Evolutionary conservation across 768 basidiomycete genomes (phyloP).

Genomic region (Termitomyces sp.): DNA sequence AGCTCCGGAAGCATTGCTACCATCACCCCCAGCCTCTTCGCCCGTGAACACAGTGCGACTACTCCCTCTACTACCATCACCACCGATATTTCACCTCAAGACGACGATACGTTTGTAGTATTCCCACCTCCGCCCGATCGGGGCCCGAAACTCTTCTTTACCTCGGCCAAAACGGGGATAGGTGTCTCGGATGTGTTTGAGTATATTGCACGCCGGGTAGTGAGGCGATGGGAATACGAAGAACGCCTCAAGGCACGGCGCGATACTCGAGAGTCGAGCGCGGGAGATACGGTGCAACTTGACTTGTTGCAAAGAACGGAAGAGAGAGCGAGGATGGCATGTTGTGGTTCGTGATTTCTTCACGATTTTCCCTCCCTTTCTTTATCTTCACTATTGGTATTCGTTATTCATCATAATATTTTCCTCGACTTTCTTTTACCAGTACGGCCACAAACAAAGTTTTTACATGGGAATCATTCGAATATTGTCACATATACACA

Average conservation of each 20-base stretch:
- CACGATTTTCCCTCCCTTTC: neutral
- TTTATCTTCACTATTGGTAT: neutral
- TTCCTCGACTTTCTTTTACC: neutral
- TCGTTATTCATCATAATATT: neutral
- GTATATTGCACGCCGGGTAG: slow-evolving; percentile 65
- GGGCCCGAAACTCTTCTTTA: slow-evolving; percentile 67
- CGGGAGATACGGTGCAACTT: slow-evolving; percentile 34
- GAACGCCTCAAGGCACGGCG: slow-evolving; percentile 48
- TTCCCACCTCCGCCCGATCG: slow-evolving; percentile 38
- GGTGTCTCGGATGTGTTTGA: slow-evolving; percentile 74
- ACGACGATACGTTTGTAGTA: slow-evolving; percentile 5
- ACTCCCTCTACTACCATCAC: slow-evolving; percentile 7
- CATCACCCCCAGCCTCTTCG: slow-evolving; percentile 59
- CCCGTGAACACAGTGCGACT: slow-evolving; percentile 23
- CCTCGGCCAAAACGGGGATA: slow-evolving; percentile 76
- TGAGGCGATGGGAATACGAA: slow-evolving; percentile 63
- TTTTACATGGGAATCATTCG: neutral
- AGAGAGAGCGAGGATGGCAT: neutral
- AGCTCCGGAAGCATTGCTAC: slow-evolving; percentile 50
- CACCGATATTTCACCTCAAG: neutral
- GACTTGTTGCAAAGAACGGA: slow-evolving; percentile 8
- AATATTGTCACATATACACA: neutral
- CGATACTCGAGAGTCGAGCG: slow-evolving; percentile 33
- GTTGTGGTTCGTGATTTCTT: slow-evolving; percentile 12
- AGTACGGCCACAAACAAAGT: neutral